Base-by-base conservation (phyloP, 371 early-diverging fungal species). In the Choanephora cucurbitarum region DNA sequence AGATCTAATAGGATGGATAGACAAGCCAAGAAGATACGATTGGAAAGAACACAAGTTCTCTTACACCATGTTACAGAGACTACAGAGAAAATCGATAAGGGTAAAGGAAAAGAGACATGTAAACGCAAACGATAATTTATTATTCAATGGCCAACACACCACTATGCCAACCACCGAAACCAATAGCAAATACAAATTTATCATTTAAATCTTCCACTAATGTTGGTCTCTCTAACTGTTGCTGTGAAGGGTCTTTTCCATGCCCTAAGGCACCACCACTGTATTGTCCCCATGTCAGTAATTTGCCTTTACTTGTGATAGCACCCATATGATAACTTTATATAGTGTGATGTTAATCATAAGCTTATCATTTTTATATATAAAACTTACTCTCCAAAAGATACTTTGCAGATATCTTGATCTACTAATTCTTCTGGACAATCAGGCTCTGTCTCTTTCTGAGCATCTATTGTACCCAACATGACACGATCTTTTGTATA, bases 321-420 rank as follows among this genome's bases (percentile, higher is more conserved):
- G 79, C 79, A 28, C 79, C 79, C 28, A 46, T 56, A 49, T 78
- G 79, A 44, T 77, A 73, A 44, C 75, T 75, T 47, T n/a, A 11
- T 13, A n/a, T n/a, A n/a, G n/a, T n/a, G n/a, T n/a, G n/a, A n/a
- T n/a, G n/a, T n/a, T n/a, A n/a, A n/a, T n/a, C n/a, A n/a, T n/a
- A n/a, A n/a, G n/a, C n/a, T n/a, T n/a, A n/a, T n/a, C n/a, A n/a
- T n/a, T n/a, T n/a, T n/a, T n/a, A n/a, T n/a, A n/a, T n/a, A n/a
- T n/a, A n/a, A n/a, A n/a, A n/a, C 55, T 60, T 57, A 61, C 66
- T 66, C 67, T 40, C 67, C 67, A 66, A 66, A 66, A 2, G 67
- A 62, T 0, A 66, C 58, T 55, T 62, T 66, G 37, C 62, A 58
- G 0, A 66, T 24, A 32, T 49, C 48, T 15, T 53, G 48, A 28